Evolutionary conservation across 2,329 filamentous ascomycete species (phyloP), one percentile per base, ranked within the genome.

Genomic region (Nothophoma quercina): DNA sequence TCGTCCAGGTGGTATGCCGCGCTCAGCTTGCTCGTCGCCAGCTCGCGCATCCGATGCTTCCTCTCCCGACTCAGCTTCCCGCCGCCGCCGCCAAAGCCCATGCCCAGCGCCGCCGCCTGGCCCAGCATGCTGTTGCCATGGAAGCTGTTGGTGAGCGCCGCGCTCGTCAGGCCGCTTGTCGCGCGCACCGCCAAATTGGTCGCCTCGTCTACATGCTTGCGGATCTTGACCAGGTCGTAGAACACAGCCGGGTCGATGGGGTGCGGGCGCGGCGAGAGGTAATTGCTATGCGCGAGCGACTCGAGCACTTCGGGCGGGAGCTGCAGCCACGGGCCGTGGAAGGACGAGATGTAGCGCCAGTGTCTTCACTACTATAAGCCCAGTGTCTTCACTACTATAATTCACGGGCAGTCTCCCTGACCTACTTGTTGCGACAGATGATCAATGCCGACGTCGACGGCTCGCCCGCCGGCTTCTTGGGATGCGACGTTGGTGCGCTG

Each of bases 301-400:
- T 93, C 88, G 74, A 96, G 86, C 50, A 92, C 84, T 73, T 93
- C 90, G 58, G 86, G 83, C 16, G 90, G 88, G 50, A 93, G 80
- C 73, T 91, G 88, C 12, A 93, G 83, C 91, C 91, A 95, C 62
- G 89, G 87, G 19, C 90, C 91, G 69, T 93, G 88, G 68, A 90
- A 95, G 22, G 87, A 89, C 18, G 89, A 92, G 53, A 95, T 92
- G 72, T 91, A 91, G 59, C 87, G 84, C 90, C 90, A 93, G 77
- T 93, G 89, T 72, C 90, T 93, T 13, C 16, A 15, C n/a, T 15
- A 10, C 26, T 22, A 54, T 63, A 55, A 64, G 62, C n/a, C 90
- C 90, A 93, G 77, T 93, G 89, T 72, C 90, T 93, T 13, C 16
- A 15, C n/a, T 15, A 10, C 26, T 22, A 54, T 63, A 55, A 64